Evolutionary conservation across 768 basidiomycete species (phyloP).

Genomic region (Nidularia sp.): DNA sequence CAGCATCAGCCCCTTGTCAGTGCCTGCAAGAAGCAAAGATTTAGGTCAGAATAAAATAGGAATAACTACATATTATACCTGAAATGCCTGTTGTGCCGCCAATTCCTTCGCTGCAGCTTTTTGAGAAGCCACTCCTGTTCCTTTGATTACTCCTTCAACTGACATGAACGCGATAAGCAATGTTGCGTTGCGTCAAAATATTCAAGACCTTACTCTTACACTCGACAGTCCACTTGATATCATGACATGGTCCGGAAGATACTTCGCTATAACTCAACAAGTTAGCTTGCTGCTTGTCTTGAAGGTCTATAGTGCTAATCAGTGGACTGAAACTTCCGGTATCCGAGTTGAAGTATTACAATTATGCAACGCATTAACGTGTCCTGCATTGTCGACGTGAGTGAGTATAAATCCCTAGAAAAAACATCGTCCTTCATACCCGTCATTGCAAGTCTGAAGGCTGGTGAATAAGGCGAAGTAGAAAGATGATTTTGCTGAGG

Average conservation of each 20-base stretch:
- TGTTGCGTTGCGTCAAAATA: background rate
- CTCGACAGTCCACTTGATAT: slow-evolving; percentile 43
- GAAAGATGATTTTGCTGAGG: background rate
- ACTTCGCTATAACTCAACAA: slow-evolving; percentile 38
- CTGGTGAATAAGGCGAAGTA: too few species aligned
- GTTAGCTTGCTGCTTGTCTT: slow-evolving; percentile 13
- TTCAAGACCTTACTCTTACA: slow-evolving; percentile 48
- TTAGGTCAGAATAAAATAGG: too few species aligned
- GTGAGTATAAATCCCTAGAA: too few species aligned
- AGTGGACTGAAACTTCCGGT: background rate
- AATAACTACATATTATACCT: slow-evolving; percentile 16
- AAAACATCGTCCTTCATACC: too few species aligned
- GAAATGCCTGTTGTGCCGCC: slow-evolving; percentile 41
- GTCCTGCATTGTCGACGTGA: too few species aligned
- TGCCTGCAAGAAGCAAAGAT: too few species aligned
- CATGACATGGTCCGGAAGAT: slow-evolving; percentile 34
- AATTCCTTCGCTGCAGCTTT: slow-evolving; percentile 44
- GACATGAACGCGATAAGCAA: slow-evolving; percentile 1
- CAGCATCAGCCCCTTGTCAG: too few species aligned
- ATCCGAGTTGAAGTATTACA: background rate
- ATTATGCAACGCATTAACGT: background rate
- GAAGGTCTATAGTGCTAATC: slow-evolving; percentile 18
- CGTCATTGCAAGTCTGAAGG: too few species aligned
- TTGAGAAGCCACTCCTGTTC: slow-evolving; percentile 36
- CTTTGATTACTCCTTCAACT: slow-evolving; percentile 48